Evolutionary conservation across 2,329 filamentous ascomycete species (phyloP), one percentile per base, ranked within the genome.

Genomic region (Pseudopithomyces maydicus): DNA sequence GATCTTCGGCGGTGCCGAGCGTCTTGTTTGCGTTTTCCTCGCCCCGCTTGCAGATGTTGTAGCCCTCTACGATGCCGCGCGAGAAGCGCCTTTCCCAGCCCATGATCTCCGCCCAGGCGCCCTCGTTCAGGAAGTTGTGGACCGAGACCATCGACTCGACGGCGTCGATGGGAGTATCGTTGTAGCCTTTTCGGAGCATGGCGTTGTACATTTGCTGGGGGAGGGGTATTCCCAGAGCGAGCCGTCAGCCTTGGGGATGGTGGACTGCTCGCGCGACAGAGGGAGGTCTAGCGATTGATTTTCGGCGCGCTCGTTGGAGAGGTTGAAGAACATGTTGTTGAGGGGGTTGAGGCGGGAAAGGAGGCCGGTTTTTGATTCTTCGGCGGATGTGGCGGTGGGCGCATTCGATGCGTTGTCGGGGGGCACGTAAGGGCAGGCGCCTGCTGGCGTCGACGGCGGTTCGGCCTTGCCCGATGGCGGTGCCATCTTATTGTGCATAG

Each of bases 151-250:
- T 99, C 71, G 89, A 88, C 78, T 97, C 93, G 14, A 99, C 93
- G 3, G 93, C 92, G 19, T 94, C 95, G 53, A 92, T 86, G 54
- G 96, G 93, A 0, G 95, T 98, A 74, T 98, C 93, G 0, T 90
- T 92, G 78, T 97, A 95, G 56, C 95, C 95, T 78, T 99, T 99
- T 62, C 95, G 89, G 59, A 98, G 81, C 79, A 99, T 89, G 7
- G 95, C 95, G 72, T 99, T 98, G 83, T 98, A 99, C 95, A 99
- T 99, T 78, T 99, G 95, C 80, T 99, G 95, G 0, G 95, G 0
- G 92, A 97, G 0, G 95, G 95, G 74, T 99, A 99, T 77, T 98
- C 95, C 95, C 95, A 99, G 70, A 91, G 96, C 46, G 86, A 84
- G 57, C 78, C 79, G 67, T 90, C 87, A 69, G 90, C 91, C 66